These are phyloP conservation scores for Candida mesenterica DNA, from an alignment of 1,139 yeast species.

Conservation along the genomic window DNA sequence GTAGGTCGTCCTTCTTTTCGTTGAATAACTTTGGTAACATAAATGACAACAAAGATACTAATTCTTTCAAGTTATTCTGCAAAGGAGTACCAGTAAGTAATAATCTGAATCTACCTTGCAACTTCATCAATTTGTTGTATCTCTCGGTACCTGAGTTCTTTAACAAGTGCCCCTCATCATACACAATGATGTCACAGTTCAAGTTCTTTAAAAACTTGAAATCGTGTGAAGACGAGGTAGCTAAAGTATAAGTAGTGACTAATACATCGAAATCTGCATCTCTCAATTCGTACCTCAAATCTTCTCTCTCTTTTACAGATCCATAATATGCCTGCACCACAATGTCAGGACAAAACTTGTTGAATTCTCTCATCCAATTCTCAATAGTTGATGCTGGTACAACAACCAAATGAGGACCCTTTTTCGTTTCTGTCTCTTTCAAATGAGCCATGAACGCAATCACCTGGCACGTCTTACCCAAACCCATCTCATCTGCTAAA, in stretches of 20 bases:
- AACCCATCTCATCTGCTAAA: conserved; percentile 96
- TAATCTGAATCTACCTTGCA: conserved; percentile 77
- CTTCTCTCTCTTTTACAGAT: conserved; percentile 78
- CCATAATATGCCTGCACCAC: conserved; percentile 94
- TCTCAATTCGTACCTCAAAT: conserved; percentile 67
- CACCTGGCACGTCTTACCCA: conserved; percentile 95
- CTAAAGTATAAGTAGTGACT: conserved; percentile 90
- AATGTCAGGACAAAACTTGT: conserved; percentile 79
- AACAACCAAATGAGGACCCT: conserved; percentile 79
- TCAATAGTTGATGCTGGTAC: conserved; percentile 97
- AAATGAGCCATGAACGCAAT: conserved; percentile 88
- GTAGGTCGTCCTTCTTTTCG: conserved; percentile 79
- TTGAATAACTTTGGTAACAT: conserved; percentile 82
- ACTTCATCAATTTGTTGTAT: conserved; percentile 78
- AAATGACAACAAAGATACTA: conserved; percentile 85
- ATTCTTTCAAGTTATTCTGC: conserved; percentile 86
- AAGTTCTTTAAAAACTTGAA: conserved; percentile 71
- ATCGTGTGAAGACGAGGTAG: conserved; percentile 84
- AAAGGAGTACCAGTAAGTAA: conserved; percentile 95
- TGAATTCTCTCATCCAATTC: conserved; percentile 94
- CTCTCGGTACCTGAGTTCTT: conserved; percentile 89
- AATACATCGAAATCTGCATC: conserved; percentile 78
- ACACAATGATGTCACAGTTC: conserved; percentile 82
- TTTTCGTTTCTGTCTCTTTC: conserved; percentile 52
- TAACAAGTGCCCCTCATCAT: conserved; percentile 96